phyloP scores from a whole-genome alignment of 768 basidiomycete genomes.

The Infundibulicybe gibba region DNA sequence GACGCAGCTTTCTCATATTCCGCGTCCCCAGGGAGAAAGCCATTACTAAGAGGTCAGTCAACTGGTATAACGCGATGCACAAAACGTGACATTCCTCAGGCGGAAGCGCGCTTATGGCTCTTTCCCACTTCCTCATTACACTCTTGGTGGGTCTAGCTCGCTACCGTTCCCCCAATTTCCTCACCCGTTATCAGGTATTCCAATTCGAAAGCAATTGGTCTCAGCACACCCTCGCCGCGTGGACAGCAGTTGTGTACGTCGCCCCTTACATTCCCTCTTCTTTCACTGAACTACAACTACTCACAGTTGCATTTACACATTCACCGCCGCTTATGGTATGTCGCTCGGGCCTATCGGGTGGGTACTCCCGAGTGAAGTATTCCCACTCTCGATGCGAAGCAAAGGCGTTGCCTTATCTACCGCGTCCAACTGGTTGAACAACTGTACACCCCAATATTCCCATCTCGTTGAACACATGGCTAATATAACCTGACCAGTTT shows the following conservation, averaged over 20 bases:
- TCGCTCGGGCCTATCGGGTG: conserved; percentile 81
- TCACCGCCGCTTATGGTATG: conserved; percentile 75
- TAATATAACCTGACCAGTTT: conserved; percentile 35
- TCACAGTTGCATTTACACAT: conserved; percentile 60
- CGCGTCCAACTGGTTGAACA: conserved; percentile 84
- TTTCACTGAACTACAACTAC: background rate
- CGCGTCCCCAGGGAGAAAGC: conserved; percentile 50
- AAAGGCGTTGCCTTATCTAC: conserved; percentile 83
- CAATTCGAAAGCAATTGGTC: conserved; percentile 56
- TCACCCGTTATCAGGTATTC: conserved; percentile 31
- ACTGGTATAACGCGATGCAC: background rate
- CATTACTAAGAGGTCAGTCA: conserved; percentile 48
- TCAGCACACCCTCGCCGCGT: conserved; percentile 53
- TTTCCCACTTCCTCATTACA: conserved; percentile 64
- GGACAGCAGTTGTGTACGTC: conserved; percentile 64
- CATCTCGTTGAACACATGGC: background rate
- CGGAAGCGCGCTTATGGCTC: conserved; percentile 62
- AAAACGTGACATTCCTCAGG: conserved; percentile 14
- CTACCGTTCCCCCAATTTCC: background rate
- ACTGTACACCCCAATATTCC: conserved; percentile 44
- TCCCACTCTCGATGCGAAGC: conserved; percentile 73
- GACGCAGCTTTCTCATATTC: background rate
- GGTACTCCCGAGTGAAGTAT: conserved; percentile 83
- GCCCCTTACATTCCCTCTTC: background rate
- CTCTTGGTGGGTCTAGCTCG: conserved; percentile 42